phyloP scores from a whole-genome alignment of 352 stramenopile species.

The Phytophthora macrochlamydospora region DNA sequence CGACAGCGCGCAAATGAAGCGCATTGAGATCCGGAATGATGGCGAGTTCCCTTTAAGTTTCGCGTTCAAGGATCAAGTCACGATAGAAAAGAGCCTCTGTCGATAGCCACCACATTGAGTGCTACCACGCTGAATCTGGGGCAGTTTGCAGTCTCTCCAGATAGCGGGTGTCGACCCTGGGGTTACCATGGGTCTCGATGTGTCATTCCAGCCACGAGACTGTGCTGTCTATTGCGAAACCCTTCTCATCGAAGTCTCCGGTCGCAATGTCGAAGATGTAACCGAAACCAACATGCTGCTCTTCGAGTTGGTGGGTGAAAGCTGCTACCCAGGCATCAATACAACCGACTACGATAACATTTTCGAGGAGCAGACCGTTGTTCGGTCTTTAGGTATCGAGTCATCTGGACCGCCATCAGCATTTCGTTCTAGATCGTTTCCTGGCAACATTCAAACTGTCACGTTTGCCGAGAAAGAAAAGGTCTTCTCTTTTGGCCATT shows the following conservation, averaged over 20 bases:
- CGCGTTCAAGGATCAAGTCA: slow-evolving; percentile 37
- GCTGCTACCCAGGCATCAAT: slow-evolving; percentile 93
- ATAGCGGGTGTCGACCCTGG: slow-evolving; percentile 88
- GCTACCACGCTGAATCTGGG: slow-evolving; percentile 54
- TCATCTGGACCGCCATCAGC: slow-evolving; percentile 13
- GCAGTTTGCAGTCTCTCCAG: slow-evolving; percentile 84
- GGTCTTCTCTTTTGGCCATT: slow-evolving; percentile 90
- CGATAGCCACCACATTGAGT: slow-evolving; percentile 45
- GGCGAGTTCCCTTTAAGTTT: slow-evolving; percentile 92
- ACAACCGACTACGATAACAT: slow-evolving; percentile 89
- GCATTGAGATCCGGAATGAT: slow-evolving; percentile 93
- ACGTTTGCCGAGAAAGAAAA: slow-evolving; percentile 88
- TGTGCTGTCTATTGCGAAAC: slow-evolving; percentile 74
- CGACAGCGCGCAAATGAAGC: slow-evolving; percentile 70
- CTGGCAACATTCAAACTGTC: slow-evolving; percentile 54
- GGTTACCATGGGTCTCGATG: slow-evolving; percentile 64
- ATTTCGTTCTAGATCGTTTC: slow-evolving; percentile 19
- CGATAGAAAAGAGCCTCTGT: slow-evolving; percentile 20
- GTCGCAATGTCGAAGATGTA: slow-evolving; percentile 57
- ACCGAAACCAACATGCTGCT: slow-evolving; percentile 46
- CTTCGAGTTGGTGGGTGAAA: slow-evolving; percentile 93
- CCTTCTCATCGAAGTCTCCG: slow-evolving; percentile 78
- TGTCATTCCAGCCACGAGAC: slow-evolving; percentile 85
- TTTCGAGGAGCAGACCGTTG: slow-evolving; percentile 95
- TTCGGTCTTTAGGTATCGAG: slow-evolving; percentile 72